Evolutionary conservation across 306 rosid species (phyloP).

Genomic region (Begonia peltatifolia): DNA sequence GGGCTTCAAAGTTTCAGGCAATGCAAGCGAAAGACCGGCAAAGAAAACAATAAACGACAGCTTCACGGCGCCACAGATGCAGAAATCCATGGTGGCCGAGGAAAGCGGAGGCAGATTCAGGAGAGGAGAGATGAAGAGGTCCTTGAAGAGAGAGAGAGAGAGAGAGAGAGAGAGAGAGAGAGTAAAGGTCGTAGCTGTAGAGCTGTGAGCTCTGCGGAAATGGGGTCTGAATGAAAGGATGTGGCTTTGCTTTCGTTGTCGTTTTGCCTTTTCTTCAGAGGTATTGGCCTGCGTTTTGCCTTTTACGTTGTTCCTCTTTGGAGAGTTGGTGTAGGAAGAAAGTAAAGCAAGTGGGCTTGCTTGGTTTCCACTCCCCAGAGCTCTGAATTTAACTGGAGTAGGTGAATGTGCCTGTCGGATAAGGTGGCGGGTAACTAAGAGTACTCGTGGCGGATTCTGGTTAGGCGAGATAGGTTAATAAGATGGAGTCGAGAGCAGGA

Average conservation of each 20-base stretch:
- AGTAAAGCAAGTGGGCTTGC: not conserved
- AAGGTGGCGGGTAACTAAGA: too few relatives aligned
- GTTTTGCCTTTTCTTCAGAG: too few relatives aligned
- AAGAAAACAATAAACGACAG: not conserved
- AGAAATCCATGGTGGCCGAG: slow-evolving; percentile 11
- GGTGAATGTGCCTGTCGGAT: not conserved
- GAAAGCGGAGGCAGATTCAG: not conserved
- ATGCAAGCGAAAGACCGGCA: slow-evolving; percentile 1
- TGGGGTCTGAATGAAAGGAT: not conserved
- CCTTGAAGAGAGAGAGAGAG: not conserved
- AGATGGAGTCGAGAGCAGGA: not conserved
- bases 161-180: not conserved
- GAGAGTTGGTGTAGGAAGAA: not conserved
- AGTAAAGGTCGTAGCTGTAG: not conserved
- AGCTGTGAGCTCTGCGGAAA: slow-evolving; percentile 3
- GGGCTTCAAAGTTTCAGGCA: slow-evolving; percentile 3
- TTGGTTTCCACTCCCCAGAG: not conserved
- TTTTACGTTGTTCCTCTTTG: not conserved
- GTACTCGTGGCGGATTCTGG: not conserved
- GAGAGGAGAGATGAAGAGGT: slow-evolving; percentile 1
- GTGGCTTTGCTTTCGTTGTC: not conserved
- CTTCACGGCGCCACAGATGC: slow-evolving; percentile 6
- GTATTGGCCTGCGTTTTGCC: too few relatives aligned
- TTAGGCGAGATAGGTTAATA: not conserved
- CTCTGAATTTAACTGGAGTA: slow-evolving; percentile 2